Evolutionary conservation across 2,329 filamentous ascomycete species (phyloP).

Genomic region (Monosporascus cannonballus): DNA sequence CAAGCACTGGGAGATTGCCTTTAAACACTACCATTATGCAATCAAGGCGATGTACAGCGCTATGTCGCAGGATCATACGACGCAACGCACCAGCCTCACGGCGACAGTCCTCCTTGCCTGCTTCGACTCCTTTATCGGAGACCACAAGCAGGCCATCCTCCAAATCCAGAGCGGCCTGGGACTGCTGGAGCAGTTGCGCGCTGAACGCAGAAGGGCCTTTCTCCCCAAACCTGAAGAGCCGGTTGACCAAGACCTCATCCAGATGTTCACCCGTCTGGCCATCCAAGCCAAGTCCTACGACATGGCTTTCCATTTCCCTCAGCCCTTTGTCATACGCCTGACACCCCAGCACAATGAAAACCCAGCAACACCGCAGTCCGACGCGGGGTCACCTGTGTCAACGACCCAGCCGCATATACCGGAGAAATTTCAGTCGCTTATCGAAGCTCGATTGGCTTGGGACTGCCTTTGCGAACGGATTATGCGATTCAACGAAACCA

Average conservation of each 20-base stretch:
- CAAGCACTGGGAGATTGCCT: slow-evolving; percentile 53
- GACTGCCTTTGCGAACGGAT: slow-evolving; percentile 51
- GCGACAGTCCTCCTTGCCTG: slow-evolving; percentile 60
- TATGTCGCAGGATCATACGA: slow-evolving; percentile 35
- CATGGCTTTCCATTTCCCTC: slow-evolving; percentile 61
- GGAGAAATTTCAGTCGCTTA: slow-evolving; percentile 39
- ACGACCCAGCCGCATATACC: slow-evolving; percentile 34
- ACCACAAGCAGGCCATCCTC: slow-evolving; percentile 54
- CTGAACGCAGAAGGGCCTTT: slow-evolving; percentile 35
- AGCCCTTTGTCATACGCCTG: slow-evolving; percentile 53
- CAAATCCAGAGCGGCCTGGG: slow-evolving; percentile 55
- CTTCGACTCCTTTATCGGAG: slow-evolving; percentile 61
- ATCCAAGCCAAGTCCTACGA: slow-evolving; percentile 64
- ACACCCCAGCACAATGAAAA: slow-evolving; percentile 31
- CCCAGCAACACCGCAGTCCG: slow-evolving; percentile 36
- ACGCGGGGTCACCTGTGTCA: slow-evolving; percentile 35
- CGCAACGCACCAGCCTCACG: slow-evolving; percentile 53
- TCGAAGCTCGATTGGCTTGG: slow-evolving; percentile 51
- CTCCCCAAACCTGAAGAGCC: slow-evolving; percentile 37
- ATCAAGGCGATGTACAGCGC: slow-evolving; percentile 43
- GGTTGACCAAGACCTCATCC: slow-evolving; percentile 52
- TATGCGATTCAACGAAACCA: slow-evolving; percentile 52
- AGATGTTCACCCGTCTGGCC: slow-evolving; percentile 57
- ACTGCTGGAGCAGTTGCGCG: slow-evolving; percentile 47
- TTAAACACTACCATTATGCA: slow-evolving; percentile 54